Evolutionary conservation across 192 early-diverging fungal genomes (phyloP).

Genomic region (Entomortierella beljakovae): DNA sequence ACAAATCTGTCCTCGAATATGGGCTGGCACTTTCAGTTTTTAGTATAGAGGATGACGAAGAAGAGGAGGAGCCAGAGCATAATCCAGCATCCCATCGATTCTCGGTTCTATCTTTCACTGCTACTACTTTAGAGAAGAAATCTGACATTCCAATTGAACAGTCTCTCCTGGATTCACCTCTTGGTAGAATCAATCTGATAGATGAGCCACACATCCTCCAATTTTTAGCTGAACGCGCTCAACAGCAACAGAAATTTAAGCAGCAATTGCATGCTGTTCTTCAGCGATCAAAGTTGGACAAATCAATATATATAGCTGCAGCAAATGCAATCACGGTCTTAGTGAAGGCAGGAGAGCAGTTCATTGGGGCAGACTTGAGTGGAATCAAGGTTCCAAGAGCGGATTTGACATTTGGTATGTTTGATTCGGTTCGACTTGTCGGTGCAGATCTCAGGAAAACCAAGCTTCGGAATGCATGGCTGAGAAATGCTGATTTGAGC

Average conservation of each 20-base stretch:
- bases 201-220: background rate
- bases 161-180: background rate
- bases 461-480: background rate
- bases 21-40: background rate
- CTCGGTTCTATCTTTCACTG: background rate
- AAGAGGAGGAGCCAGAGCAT: background rate
- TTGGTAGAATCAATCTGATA: background rate
- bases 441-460: conserved; percentile 5
- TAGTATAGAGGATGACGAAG: background rate
- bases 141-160: background rate
- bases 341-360: background rate
- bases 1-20: background rate
- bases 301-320: background rate
- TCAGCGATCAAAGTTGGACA: conserved; percentile 4
- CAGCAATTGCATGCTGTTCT: background rate
- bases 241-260: background rate
- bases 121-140: background rate
- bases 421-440: conserved; percentile 6
- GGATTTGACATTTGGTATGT: conserved; percentile 7
- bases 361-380: conserved; percentile 8
- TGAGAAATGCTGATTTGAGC: conserved; percentile 4
- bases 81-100: background rate
- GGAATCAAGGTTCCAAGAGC: conserved; percentile 13
- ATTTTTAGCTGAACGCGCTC: background rate
- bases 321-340: conserved; percentile 11